Base-by-base conservation (phyloP, 2,329 filamentous ascomycete genomes). In the Monosporascus sp. region DNA sequence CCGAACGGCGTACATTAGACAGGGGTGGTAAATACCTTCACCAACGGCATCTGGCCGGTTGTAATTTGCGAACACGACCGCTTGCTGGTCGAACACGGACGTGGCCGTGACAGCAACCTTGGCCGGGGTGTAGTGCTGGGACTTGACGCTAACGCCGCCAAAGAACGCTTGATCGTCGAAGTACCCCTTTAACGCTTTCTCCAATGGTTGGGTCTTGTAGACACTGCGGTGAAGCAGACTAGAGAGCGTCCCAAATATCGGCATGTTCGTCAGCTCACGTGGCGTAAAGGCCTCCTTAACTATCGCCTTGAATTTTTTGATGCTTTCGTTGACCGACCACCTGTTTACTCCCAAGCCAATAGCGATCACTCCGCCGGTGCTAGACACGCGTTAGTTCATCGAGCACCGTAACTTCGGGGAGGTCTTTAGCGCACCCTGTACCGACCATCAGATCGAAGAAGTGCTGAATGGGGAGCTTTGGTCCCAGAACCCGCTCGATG, bases 401-500 rank as follows among this genome's bases (percentile, higher is more conserved):
- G 24, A 11, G 26, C 9, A 26, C 35, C 7, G 9, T 5, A 17
- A 40, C 11, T 8, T 17, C n/a, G 26, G 6, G 41, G 5, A 7
- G 40, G 11, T 35, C 22, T 9, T 24, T 15, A 45, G 26, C 64
- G 60, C 51, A 68, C 65, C 65, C 63, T 7, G 64, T 63, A 18
- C 66, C 66, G 8, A 68, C 64, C 5, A 68, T 67, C 26, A 68
- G 41, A 50, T 68, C 66, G 43, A 68, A 68, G 53, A 68, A 68
- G 5, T 66, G 50, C 47, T 68, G 66, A 3, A 68, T 61, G 3
- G 65, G 66, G 8, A 68, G 51, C 14, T 64, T 61, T 4, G 64
- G 54, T 0, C 66, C 66, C 1, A 68, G 53, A n/a, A 66, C 58
- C 49, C 61, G 65, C 51, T 68, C 65, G 17, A 68, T 51, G 49